Evolutionary conservation across 257 asterid species (phyloP).

Genomic region (Solanum bulbocastanum): DNA sequence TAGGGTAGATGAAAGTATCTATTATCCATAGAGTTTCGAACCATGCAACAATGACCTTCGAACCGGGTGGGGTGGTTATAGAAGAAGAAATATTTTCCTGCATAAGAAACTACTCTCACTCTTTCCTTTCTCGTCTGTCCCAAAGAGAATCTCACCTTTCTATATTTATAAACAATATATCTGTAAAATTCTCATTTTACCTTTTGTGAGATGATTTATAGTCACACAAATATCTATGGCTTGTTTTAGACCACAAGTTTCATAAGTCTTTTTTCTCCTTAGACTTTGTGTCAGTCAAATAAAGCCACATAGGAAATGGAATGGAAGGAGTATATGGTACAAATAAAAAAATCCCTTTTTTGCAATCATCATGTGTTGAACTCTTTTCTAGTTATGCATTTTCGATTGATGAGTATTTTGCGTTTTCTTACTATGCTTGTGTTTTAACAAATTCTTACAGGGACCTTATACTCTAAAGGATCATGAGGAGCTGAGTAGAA

Average conservation of each 20-base stretch:
- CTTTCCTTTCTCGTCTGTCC: background rate
- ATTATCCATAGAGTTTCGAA: background rate
- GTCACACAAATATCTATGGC: background rate
- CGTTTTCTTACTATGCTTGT: background rate
- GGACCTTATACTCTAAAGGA: constrained; percentile 64
- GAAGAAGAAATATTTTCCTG: background rate
- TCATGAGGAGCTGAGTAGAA: constrained; percentile 54
- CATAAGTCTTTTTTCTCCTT: background rate
- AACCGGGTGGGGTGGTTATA: background rate
- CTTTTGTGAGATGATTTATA: background rate
- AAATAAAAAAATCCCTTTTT: background rate
- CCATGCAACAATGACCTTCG: background rate
- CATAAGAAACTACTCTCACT: background rate
- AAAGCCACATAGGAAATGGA: background rate
- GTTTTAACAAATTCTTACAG: constrained; percentile 19
- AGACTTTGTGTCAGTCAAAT: background rate
- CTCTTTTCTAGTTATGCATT: background rate
- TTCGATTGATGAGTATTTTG: background rate
- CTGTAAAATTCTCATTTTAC: background rate
- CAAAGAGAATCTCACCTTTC: background rate
- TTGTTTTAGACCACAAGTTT: background rate
- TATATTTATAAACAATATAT: background rate
- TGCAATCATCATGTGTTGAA: background rate
- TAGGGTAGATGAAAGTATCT: background rate
- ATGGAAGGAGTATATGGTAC: background rate